Percentiles rank a stretch among this genome's conserved stretches.
These are phyloP conservation scores for Ophiocordyceps polyrhachis-furcata DNA, from an alignment of 2,329 filamentous ascomycete genomes.

Conservation along the genomic window DNA sequence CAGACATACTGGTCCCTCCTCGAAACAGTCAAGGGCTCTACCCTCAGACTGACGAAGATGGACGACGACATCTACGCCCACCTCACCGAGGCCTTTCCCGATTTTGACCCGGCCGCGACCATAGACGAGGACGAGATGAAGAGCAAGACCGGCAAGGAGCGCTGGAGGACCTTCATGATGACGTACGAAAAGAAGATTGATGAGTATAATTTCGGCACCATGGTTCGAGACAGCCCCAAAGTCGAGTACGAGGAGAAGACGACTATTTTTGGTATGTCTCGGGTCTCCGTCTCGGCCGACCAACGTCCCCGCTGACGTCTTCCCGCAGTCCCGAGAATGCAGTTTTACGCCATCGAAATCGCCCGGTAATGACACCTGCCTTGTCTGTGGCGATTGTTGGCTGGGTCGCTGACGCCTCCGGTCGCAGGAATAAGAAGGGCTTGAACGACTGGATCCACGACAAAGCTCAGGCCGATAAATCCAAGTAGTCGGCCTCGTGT, in stretches of 20 bases:
- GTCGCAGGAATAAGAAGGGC: slow-evolving; percentile 58
- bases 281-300: neutral
- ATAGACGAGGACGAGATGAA: slow-evolving; percentile 94
- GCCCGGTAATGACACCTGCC: slow-evolving; percentile 15
- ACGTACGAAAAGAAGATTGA: slow-evolving; percentile 86
- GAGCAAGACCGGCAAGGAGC: slow-evolving; percentile 85
- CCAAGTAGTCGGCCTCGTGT: slow-evolving; percentile 2
- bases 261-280: slow-evolving; percentile 63
- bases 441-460: slow-evolving; percentile 97
- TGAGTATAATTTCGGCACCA: slow-evolving; percentile 96
- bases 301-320: neutral
- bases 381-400: neutral
- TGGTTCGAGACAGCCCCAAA: slow-evolving; percentile 62
- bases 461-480: slow-evolving; percentile 43
- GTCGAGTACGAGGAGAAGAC: slow-evolving; percentile 74
- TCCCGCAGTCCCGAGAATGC: slow-evolving; percentile 31
- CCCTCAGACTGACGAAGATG: slow-evolving; percentile 75
- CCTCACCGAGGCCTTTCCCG: slow-evolving; percentile 74
- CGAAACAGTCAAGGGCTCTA: slow-evolving; percentile 75
- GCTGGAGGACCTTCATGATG: slow-evolving; percentile 89
- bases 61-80: slow-evolving; percentile 91
- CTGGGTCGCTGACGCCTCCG: slow-evolving; percentile 15
- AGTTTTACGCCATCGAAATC: slow-evolving; percentile 36
- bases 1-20: slow-evolving; percentile 94
- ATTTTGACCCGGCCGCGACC: slow-evolving; percentile 65